Evolutionary conservation across 768 basidiomycete genomes (phyloP).

Genomic region (Pleurotus ostreatus): DNA sequence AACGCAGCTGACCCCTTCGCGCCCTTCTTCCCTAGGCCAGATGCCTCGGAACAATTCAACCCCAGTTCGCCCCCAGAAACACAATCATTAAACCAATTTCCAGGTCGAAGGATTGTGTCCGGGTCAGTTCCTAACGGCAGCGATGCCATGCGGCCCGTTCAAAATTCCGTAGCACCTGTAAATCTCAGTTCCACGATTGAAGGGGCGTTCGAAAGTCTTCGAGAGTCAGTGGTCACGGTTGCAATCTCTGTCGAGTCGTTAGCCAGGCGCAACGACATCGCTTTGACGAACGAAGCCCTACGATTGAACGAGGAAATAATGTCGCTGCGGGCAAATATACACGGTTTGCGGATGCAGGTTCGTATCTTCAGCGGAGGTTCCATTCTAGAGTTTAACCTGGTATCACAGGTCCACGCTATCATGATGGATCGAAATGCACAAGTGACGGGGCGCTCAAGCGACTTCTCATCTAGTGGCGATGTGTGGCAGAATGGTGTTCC

Average conservation of each 20-base stretch:
- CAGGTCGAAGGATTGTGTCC: conserved; percentile 9
- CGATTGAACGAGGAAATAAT: conserved; percentile 72
- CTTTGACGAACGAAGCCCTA: conserved; percentile 66
- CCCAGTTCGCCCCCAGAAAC: conserved; percentile 12
- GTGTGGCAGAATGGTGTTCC: neutral
- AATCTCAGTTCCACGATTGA: conserved; percentile 60
- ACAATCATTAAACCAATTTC: conserved; percentile 13
- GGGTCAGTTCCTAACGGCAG: conserved; percentile 7
- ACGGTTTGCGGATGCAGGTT: conserved; percentile 80
- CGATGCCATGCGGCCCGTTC: conserved; percentile 12
- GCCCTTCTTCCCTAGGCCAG: conserved; percentile 17
- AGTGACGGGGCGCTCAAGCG: conserved; percentile 37
- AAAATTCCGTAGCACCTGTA: conserved; percentile 49
- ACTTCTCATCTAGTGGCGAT: neutral
- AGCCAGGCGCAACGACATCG: conserved; percentile 60
- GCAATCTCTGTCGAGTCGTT: conserved; percentile 58
- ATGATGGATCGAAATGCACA: conserved; percentile 75
- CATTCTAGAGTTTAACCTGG: conserved; percentile 2
- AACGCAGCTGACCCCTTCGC: conserved; percentile 12
- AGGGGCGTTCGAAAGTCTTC: conserved; percentile 53
- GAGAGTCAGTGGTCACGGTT: conserved; percentile 58
- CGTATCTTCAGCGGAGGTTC: conserved; percentile 14
- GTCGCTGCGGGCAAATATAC: conserved; percentile 61
- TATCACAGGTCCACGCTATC: conserved; percentile 53
- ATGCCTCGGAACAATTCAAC: conserved; percentile 8